These are phyloP conservation scores for Neofusicoccum ribis DNA, from an alignment of 2,329 filamentous ascomycete genomes.

Conservation along the genomic window DNA sequence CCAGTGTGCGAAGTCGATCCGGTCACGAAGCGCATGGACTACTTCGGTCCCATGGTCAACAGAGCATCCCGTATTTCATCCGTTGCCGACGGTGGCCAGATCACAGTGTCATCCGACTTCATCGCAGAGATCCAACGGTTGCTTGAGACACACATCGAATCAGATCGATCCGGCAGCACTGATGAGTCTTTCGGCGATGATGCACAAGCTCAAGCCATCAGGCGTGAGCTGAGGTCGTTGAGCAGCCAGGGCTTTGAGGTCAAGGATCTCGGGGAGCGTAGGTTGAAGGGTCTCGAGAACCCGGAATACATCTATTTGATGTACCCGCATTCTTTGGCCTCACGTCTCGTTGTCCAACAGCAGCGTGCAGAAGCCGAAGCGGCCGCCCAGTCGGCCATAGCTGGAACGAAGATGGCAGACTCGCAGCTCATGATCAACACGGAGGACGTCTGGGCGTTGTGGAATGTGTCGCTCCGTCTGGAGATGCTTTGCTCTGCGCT, in stretches of 20 bases:
- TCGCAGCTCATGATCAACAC: conserved; percentile 76
- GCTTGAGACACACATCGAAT: conserved; percentile 84
- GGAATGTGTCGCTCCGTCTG: conserved; percentile 82
- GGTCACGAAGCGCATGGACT: conserved; percentile 97
- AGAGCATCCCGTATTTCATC: conserved; percentile 91
- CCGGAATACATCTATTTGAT: conserved; percentile 94
- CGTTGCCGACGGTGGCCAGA: conserved; percentile 94
- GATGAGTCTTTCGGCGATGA: conserved; percentile 79
- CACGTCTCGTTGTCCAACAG: conserved; percentile 72
- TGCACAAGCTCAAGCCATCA: conserved; percentile 70
- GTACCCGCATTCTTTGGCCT: conserved; percentile 85
- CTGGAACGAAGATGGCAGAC: conserved; percentile 62
- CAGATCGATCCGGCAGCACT: conserved; percentile 69
- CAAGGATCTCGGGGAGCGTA: conserved; percentile 92
- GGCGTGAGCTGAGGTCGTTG: conserved; percentile 81
- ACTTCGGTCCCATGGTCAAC: conserved; percentile 99
- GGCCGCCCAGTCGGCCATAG: conserved; percentile 47
- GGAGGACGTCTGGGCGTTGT: conserved; percentile 83
- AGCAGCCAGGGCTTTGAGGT: conserved; percentile 94
- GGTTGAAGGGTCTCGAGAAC: conserved; percentile 95
- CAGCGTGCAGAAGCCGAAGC: conserved; percentile 51
- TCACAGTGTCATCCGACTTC: conserved; percentile 95
- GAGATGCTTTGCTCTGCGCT: conserved; percentile 91
- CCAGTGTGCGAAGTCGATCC: conserved; percentile 95
- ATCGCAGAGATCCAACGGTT: conserved; percentile 93